Evolutionary conservation across 306 rosid genomes (phyloP).

Genomic region (Lupinus albus): DNA sequence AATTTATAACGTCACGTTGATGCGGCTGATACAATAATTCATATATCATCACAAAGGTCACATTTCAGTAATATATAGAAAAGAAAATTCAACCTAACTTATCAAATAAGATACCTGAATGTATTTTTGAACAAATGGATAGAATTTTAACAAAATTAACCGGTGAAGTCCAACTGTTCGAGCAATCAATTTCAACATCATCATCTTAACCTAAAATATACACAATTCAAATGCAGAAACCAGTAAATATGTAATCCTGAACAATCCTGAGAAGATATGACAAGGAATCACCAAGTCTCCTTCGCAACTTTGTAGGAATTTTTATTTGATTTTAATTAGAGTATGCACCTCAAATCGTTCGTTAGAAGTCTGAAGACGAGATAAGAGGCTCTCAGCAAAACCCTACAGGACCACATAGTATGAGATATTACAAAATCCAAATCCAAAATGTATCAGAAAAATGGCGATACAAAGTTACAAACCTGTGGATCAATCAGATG

Average conservation of each 20-base stretch:
- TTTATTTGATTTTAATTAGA: slow-evolving; percentile 22
- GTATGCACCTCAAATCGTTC: slow-evolving; percentile 77
- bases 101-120: slow-evolving; percentile 58
- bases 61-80: slow-evolving; percentile 31
- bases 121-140: slow-evolving; percentile 72
- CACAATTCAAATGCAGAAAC: slow-evolving; percentile 39
- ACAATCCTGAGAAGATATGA: slow-evolving; percentile 15
- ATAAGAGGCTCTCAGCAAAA: slow-evolving; percentile 81
- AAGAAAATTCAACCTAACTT: slow-evolving; percentile 34
- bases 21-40: slow-evolving; percentile 74
- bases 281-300: slow-evolving; percentile 1
- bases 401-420: slow-evolving; percentile 59
- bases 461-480: slow-evolving; percentile 24
- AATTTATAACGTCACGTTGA: slow-evolving; percentile 73
- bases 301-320: background rate
- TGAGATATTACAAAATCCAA: slow-evolving; percentile 22
- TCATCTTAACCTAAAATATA: slow-evolving; percentile 77
- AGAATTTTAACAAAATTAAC: slow-evolving; percentile 68
- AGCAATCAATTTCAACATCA: slow-evolving; percentile 86
- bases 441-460: background rate
- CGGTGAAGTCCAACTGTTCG: slow-evolving; percentile 85
- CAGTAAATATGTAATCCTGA: slow-evolving; percentile 31
- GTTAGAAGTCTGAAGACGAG: slow-evolving; percentile 64
- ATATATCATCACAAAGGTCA: slow-evolving; percentile 36
- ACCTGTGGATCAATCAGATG: slow-evolving; percentile 92